Base-by-base conservation (phyloP, 2,329 filamentous ascomycete genomes). In the Ceratocystis papillata region DNA sequence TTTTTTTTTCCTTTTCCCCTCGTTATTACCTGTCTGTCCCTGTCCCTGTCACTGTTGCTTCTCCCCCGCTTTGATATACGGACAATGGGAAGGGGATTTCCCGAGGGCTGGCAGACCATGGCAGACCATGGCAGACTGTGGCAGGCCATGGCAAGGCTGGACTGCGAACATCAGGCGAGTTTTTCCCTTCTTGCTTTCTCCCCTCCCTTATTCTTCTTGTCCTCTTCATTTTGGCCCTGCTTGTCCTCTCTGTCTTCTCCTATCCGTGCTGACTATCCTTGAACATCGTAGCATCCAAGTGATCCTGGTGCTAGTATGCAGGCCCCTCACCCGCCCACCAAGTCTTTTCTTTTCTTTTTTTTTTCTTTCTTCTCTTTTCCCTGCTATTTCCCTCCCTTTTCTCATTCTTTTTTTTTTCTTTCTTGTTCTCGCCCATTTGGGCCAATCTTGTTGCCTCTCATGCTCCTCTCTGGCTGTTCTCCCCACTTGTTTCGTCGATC, bases 401-500 rank as follows among this genome's bases (percentile, higher is more conserved):
- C 12, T 33, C 28, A 30, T 53, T 53, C 22, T 5, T 6, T 53
- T 30, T 62, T 17, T 46, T 8, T 8, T 63, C 33, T 12, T 37
- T 63, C 50, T 7, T 63, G 12, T 63, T 12, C 22, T 17, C n/a
- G 17, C 12, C 41, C 33, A 4, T 5, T 63, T 33, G 25, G 44
- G 6, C 25, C 61, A 20, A 20, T 62, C 44, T 63, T 63, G 41
- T 63, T 45, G 17, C 22, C 25, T 62, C 46, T 63, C 50, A n/a
- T 63, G 17, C 25, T 17, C 63, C 37, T 28, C 50, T 62, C 33
- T 22, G 22, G 6, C 50, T 55, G 30, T 44, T 61, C 10, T 30
- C 10, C 62, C 22, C 33, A 15, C 63, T 59, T 55, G 25, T 57
- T 53, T 63, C 17, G 61, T 46, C 46, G 61, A 46, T 63, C 44